Percentiles rank a stretch among this genome's conserved stretches.
These are phyloP conservation scores for Didymella pomorum DNA, from an alignment of 2,329 filamentous ascomycete genomes.

Conservation along the genomic window DNA sequence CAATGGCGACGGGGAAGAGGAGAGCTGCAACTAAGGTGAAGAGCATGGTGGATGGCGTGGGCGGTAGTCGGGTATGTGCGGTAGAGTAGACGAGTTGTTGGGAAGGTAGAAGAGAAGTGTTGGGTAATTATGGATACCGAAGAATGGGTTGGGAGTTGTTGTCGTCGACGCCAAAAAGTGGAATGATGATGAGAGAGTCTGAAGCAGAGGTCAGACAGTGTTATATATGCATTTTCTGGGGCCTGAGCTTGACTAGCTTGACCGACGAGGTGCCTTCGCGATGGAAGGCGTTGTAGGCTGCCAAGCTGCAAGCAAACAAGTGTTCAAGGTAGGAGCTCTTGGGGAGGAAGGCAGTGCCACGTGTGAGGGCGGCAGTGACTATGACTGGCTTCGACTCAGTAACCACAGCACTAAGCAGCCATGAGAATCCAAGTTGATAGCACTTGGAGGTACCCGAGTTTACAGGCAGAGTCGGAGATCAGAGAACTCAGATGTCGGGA, in stretches of 20 bases:
- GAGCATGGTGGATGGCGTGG: constrained; percentile 22
- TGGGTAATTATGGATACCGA: constrained; percentile 7
- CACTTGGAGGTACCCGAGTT: neutral
- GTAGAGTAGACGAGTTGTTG: neutral
- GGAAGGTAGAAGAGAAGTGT: constrained; percentile 1
- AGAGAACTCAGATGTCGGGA: neutral
- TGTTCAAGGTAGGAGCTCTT: neutral
- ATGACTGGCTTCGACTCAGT: neutral
- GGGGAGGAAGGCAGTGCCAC: neutral
- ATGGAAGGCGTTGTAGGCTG: neutral
- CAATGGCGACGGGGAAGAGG: constrained; percentile 30
- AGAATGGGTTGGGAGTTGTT: constrained; percentile 15
- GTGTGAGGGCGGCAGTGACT: neutral
- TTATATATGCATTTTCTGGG: constrained; percentile 7
- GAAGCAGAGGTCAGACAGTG: neutral
- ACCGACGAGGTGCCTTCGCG: neutral
- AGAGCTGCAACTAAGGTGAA: constrained; percentile 20
- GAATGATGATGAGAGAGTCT: constrained; percentile 6
- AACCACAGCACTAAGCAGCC: no score
- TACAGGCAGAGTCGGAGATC: neutral
- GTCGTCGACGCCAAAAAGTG: constrained; percentile 11
- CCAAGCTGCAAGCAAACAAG: neutral
- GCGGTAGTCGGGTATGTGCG: no score
- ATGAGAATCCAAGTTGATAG: neutral
- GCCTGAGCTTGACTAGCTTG: constrained; percentile 1